Evolutionary conservation across 768 basidiomycete species (phyloP).

Genomic region (Lactifluus volemus): DNA sequence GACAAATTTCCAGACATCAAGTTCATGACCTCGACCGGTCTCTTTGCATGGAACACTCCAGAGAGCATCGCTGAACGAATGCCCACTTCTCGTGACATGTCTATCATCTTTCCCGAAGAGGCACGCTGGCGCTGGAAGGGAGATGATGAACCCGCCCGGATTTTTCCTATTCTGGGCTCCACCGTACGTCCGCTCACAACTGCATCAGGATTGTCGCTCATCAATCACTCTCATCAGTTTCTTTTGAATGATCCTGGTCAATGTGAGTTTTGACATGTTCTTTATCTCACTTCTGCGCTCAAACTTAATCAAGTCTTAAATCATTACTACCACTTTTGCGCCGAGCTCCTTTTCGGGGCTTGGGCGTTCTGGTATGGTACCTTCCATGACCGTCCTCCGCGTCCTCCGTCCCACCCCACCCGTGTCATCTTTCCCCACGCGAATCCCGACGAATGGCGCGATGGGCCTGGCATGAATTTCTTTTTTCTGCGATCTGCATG

Average conservation of each 20-base stretch:
- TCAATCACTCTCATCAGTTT: conserved; percentile 3
- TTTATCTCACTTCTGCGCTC: not conserved
- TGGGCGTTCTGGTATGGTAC: conserved; percentile 70
- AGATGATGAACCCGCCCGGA: conserved; percentile 33
- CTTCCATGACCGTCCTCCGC: conserved; percentile 20
- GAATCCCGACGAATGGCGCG: conserved; percentile 58
- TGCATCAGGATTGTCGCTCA: not conserved
- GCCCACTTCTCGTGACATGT: conserved; percentile 57
- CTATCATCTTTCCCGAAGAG: conserved; percentile 48
- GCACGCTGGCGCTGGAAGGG: conserved; percentile 56
- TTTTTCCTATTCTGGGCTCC: conserved; percentile 63
- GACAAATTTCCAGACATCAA: conserved; percentile 38
- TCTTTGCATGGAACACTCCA: conserved; percentile 46
- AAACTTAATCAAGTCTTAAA: conserved; percentile 39
- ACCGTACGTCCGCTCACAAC: conserved; percentile 39
- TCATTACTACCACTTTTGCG: conserved; percentile 85
- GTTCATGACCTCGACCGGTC: conserved; percentile 61
- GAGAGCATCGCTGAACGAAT: conserved; percentile 61
- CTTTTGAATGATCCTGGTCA: conserved; percentile 61
- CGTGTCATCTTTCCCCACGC: conserved; percentile 67
- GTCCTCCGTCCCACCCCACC: conserved; percentile 24
- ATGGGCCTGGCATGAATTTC: conserved; percentile 65
- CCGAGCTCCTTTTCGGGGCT: conserved; percentile 67
- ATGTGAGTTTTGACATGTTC: conserved; percentile 27
- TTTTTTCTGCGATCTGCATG: conserved; percentile 69